Base-by-base conservation (phyloP, 768 basidiomycete species). In the Amanita pseudoporphyria region DNA sequence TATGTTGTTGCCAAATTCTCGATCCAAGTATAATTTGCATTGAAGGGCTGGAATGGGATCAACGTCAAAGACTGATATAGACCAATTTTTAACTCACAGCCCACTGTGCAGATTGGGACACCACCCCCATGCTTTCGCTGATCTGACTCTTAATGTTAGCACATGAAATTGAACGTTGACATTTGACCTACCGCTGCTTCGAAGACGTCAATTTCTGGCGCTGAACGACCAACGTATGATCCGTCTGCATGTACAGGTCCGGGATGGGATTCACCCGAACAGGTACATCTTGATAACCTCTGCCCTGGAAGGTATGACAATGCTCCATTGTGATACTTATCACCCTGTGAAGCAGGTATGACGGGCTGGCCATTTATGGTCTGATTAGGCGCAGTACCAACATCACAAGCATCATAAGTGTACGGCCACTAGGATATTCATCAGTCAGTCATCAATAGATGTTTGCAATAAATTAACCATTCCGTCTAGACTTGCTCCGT, bases 311-410 rank as follows among this genome's bases (percentile, higher is more conserved):
- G 83, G 62, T 74, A 96, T 0, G 88, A 91, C 19, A 97, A 67
- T 7, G 69, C 73, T 38, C 71, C 73, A 47, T 69, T 70, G 41
- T 74, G 67, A 18, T 59, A 57, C 2, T 68, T 58, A 58, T 87
- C 85, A 12, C 90, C 90, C 45, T 73, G 71, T 14, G 67, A 66
- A 5, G 74, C 67, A 5, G 88, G 82, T 3, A 82, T 75, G 9
- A 56, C 49, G 1, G 93, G 93, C 40, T 61, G 61, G 1, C 80
- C 82, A 51, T 84, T 75, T 38, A 79, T 41, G 1, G 89, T 84
- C 64, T 97, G 94, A 63, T 97, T 98, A 6, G 76, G 64, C 14
- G 78, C 72, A 1, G 93, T 93, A n/a, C 95, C 95, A n/a, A 94
- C 79, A 61, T 98, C 94, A 57, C 95, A 96, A 9, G 75, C 67